Evolutionary conservation across 2,329 filamentous ascomycete species (phyloP).

Genomic region (Fusarium caatingaense): DNA sequence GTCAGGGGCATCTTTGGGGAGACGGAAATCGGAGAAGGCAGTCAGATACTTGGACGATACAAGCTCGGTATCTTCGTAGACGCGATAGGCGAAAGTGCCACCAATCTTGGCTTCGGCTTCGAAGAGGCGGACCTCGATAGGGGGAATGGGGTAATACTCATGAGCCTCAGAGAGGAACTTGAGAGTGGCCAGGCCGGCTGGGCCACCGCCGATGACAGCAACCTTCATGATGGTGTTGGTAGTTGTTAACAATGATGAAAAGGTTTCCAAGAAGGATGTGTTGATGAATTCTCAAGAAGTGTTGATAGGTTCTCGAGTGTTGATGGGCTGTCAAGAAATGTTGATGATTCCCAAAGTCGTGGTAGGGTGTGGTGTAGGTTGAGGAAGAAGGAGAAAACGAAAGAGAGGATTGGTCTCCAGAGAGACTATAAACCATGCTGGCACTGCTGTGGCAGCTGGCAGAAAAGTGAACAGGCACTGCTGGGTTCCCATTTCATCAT

Average conservation of each 20-base stretch:
- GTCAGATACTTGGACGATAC: conserved; percentile 64
- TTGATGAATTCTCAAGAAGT: background rate
- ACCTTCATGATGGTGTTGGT: conserved; percentile 48
- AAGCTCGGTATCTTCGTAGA: conserved; percentile 62
- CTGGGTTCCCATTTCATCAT: background rate
- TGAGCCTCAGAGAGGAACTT: conserved; percentile 55
- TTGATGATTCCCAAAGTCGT: background rate
- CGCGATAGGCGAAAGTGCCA: conserved; percentile 60
- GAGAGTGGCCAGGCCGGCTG: conserved; percentile 56
- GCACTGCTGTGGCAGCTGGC: conserved; percentile 1
- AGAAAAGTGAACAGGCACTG: background rate
- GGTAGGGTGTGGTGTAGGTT: background rate
- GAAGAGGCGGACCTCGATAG: conserved; percentile 58
- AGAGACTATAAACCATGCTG: background rate
- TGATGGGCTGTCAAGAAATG: background rate
- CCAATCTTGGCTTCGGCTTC: conserved; percentile 58
- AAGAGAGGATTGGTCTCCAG: rapidly evolving
- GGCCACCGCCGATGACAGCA: conserved; percentile 58
- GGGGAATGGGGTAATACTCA: conserved; percentile 51
- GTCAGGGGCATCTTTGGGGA: conserved; percentile 55
- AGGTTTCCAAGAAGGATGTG: background rate
- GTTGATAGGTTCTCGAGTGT: background rate
- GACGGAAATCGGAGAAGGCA: conserved; percentile 61
- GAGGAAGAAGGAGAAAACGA: background rate
- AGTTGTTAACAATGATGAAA: background rate